Percentiles rank a stretch among this genome's conserved stretches.
phyloP scores from a whole-genome alignment of 192 early-diverging fungal genomes.

The Dissophora ornata region DNA sequence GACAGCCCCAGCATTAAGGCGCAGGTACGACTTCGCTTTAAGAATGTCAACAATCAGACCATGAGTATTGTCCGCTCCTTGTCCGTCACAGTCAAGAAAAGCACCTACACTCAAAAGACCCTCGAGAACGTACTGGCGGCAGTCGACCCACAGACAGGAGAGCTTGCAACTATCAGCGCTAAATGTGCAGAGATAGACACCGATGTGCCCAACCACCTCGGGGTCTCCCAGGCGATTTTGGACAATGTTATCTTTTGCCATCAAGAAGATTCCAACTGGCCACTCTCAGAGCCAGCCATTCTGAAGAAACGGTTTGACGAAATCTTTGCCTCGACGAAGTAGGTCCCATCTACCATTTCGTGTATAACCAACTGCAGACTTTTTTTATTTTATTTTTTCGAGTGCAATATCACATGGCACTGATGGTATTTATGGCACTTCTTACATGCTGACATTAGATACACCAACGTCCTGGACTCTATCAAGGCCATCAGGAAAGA shows the following conservation, averaged over 20 bases:
- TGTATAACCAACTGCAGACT: too few species aligned
- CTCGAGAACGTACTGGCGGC: constrained; percentile 80
- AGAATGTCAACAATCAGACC: constrained; percentile 76
- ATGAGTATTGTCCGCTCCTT: constrained; percentile 85
- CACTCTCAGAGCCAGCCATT: constrained; percentile 84
- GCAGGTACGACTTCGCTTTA: constrained; percentile 90
- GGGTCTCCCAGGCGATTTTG: constrained; percentile 90
- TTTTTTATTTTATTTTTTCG: too few species aligned
- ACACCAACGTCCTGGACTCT: constrained; percentile 89
- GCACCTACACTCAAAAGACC: constrained; percentile 71
- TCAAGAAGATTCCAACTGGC: constrained; percentile 99
- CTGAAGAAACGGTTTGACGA: constrained; percentile 99
- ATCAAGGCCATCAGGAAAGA: constrained; percentile 85
- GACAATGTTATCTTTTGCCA: constrained; percentile 99
- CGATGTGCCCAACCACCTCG: constrained; percentile 85
- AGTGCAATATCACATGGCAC: too few species aligned
- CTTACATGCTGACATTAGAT: constrained; percentile 58
- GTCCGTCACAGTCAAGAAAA: constrained; percentile 75
- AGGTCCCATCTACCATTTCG: too few species aligned
- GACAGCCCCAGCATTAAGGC: constrained; percentile 87
- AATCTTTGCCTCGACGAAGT: constrained; percentile 93
- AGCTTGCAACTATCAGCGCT: constrained; percentile 77
- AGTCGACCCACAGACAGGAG: constrained; percentile 64
- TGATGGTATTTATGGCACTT: too few species aligned
- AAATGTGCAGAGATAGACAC: constrained; percentile 89